phyloP scores from a whole-genome alignment of 2,329 filamentous ascomycete genomes.

The Talaromyces sp. region DNA sequence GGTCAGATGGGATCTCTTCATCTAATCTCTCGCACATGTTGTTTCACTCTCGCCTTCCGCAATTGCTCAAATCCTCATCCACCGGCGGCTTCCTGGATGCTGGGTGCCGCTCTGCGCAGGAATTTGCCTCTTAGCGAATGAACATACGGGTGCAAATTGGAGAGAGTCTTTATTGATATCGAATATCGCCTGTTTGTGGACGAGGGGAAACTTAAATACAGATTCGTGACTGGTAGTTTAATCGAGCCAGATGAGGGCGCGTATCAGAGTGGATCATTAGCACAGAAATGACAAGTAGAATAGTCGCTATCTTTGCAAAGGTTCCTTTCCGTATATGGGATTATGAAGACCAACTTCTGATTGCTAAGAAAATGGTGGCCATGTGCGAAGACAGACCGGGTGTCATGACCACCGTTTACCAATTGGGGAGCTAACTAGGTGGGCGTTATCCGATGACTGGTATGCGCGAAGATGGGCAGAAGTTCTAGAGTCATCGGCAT shows the following conservation, averaged over 20 bases:
- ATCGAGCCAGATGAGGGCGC: not conserved
- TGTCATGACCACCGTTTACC: conserved; percentile 19
- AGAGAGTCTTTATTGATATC: conserved; percentile 49
- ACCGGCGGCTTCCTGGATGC: conserved; percentile 19
- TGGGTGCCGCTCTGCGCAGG: conserved; percentile 22
- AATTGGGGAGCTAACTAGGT: conserved; percentile 19
- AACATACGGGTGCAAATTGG: conserved; percentile 47
- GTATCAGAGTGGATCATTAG: not conserved
- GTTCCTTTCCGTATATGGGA: conserved; percentile 23
- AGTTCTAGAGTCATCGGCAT: conserved; percentile 19
- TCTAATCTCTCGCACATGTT: conserved; percentile 20
- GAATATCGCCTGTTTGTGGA: conserved; percentile 60
- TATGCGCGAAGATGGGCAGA: conserved; percentile 7
- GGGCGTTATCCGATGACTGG: conserved; percentile 18
- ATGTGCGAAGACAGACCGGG: conserved; percentile 18
- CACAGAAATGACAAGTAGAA: conserved; percentile 14
- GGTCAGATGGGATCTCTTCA: conserved; percentile 22
- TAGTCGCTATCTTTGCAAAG: conserved; percentile 20
- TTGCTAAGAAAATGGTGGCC: conserved; percentile 17
- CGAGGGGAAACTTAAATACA: conserved; percentile 42
- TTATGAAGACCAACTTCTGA: conserved; percentile 19
- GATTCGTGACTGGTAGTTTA: conserved; percentile 50
- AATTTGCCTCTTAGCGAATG: conserved; percentile 20
- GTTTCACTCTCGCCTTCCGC: conserved; percentile 15
- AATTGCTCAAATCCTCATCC: conserved; percentile 15